Evolutionary conservation across 1,139 yeast species (phyloP), one percentile per base, ranked within the genome.

Genomic region (Diutina mesorugosa): DNA sequence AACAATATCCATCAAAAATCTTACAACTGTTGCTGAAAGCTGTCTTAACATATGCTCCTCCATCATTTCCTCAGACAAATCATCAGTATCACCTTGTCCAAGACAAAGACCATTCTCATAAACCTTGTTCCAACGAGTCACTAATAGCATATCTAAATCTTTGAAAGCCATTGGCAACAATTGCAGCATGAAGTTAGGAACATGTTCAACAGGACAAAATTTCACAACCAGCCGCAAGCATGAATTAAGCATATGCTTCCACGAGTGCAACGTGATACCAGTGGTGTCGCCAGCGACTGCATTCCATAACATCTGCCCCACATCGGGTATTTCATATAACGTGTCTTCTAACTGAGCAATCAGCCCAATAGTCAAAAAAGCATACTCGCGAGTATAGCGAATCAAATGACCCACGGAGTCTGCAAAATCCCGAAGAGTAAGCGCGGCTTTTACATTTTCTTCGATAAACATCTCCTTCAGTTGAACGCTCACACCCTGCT

Each of bases 391-490:
- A 0, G 99, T 93, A 67, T 95, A 93, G 64, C 99, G 79, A 21
- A 95, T 85, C 64, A 90, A 87, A 68, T 93, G 98, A 16, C 99
- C 99, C n/a, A 93, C 96, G 4, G 96, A 87, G 68, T 95, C 99
- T 0, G 99, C 98, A 74, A 95, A 93, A 71, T 95, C 99, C 62
- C 98, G 78, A 59, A 93, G 72, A 0, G 98, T 90, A 61, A 87
- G 87, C 72, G 95, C 90, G 0, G 99, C 98, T 65, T 87, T 89
- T 58, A 90, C 96, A 64, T 85, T 90, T 65, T 95, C 98, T 67
- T 90, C 97, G 60, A 93, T 86, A 65, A 95, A 95, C 51, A 95
- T 91, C 66, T 95, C 99, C 63, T 90, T 87, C 7, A 96, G 85
- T 69, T 93, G 96, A 58, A 89, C 88, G 1, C 97, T 89, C 26